phyloP scores from a whole-genome alignment of 345 rosid species.

The Gossypium rotundifolium region DNA sequence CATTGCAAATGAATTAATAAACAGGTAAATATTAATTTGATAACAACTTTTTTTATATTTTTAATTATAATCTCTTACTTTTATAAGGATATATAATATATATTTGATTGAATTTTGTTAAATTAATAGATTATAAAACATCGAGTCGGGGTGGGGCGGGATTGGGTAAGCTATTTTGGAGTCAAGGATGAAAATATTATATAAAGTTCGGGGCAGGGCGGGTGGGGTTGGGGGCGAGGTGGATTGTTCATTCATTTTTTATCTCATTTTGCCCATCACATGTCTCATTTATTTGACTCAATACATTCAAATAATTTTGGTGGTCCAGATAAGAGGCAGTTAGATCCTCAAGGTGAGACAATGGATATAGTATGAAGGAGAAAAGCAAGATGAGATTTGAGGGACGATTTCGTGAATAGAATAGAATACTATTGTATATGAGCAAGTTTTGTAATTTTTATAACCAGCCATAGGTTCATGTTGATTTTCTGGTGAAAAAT shows the following conservation, averaged over 20 bases:
- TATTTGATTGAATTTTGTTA: too few species aligned
- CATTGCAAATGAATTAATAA: slow-evolving; percentile 36
- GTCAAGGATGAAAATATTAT: too few species aligned
- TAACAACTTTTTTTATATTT: too few species aligned
- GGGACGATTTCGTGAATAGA: neutral
- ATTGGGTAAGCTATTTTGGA: too few species aligned
- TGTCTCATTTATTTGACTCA: neutral
- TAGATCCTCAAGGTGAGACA: neutral
- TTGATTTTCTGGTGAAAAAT: neutral
- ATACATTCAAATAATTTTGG: neutral
- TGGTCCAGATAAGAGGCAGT: neutral
- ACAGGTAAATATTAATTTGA: slow-evolving; percentile 8
- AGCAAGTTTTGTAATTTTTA: neutral
- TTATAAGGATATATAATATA: too few species aligned
- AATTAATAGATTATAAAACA: too few species aligned
- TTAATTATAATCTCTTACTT: too few species aligned
- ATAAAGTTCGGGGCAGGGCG: too few species aligned
- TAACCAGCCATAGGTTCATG: neutral
- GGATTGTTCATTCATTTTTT: too few species aligned
- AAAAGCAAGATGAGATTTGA: neutral
- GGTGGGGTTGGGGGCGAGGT: too few species aligned
- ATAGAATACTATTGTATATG: neutral
- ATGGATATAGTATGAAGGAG: neutral
- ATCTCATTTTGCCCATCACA: too few species aligned
- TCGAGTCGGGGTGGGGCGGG: too few species aligned